Percentiles rank a stretch among this genome's conserved stretches.
Conservation (phyloP, 2,329 filamentous ascomycete genomes). For the Didymella exigua region DNA sequence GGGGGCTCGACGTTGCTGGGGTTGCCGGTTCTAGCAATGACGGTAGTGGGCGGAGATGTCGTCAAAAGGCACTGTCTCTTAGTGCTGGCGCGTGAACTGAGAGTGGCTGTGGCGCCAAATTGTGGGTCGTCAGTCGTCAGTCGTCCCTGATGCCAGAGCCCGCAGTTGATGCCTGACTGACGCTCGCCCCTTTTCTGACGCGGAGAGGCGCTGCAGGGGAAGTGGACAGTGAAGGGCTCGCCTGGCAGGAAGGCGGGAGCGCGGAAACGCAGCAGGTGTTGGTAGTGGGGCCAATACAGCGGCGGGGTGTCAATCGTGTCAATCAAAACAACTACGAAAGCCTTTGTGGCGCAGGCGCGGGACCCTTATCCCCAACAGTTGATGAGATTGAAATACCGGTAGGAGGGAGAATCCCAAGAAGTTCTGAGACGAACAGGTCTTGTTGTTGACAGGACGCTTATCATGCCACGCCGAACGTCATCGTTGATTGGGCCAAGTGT, state of each 20-base stretch:
- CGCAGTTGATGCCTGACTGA: conserved; percentile 28
- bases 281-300: conserved; percentile 10
- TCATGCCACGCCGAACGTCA: conserved; percentile 14
- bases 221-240: background rate
- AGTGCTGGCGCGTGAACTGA: conserved; percentile 27
- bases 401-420: background rate
- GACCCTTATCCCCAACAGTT: background rate
- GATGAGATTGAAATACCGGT: too few species aligned
- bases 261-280: conserved; percentile 3
- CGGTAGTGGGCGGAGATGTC: conserved; percentile 28
- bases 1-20: conserved; percentile 8
- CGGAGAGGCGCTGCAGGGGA: conserved; percentile 7
- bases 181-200: conserved; percentile 10
- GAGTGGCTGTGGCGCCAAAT: conserved; percentile 29
- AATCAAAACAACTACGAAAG: conserved; percentile 12
- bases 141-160: conserved; percentile 20
- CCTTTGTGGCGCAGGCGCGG: conserved; percentile 12
- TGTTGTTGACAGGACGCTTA: conserved; percentile 23
- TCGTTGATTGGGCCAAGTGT: conserved; percentile 24
- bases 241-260: conserved; percentile 3
- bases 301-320: conserved; percentile 10
- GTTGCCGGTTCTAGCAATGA: conserved; percentile 25
- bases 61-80: conserved; percentile 32
- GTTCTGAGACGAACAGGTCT: conserved; percentile 8
- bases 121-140: conserved; percentile 13